phyloP scores from a whole-genome alignment of 2,329 filamentous ascomycete species.

The Fusarium illudens region DNA sequence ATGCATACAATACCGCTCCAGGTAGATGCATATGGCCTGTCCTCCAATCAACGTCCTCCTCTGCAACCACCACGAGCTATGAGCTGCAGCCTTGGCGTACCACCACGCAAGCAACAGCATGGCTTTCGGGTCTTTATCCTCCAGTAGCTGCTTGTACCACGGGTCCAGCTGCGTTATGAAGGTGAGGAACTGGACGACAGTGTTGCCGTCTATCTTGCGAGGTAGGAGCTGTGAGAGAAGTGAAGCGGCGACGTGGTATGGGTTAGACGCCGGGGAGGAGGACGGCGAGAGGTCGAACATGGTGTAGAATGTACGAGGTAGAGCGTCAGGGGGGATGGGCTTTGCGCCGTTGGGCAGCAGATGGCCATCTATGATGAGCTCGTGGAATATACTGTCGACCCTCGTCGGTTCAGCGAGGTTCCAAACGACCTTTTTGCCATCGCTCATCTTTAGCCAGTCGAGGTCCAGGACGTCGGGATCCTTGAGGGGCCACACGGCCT shows the following conservation, averaged over 20 bases:
- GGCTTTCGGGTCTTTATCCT: constrained; percentile 60
- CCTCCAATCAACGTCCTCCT: constrained; percentile 57
- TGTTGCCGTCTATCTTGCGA: constrained; percentile 49
- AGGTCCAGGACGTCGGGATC: constrained; percentile 54
- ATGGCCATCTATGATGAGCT: constrained; percentile 29
- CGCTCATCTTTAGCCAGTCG: constrained; percentile 65
- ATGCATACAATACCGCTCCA: constrained; percentile 38
- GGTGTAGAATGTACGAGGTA: constrained; percentile 46
- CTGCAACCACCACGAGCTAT: constrained; percentile 58
- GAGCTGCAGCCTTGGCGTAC: constrained; percentile 58
- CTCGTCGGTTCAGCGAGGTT: constrained; percentile 58
- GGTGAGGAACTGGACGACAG: constrained; percentile 54
- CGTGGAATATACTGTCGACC: constrained; percentile 57
- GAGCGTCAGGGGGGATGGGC: constrained; percentile 21
- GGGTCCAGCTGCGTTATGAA: constrained; percentile 57
- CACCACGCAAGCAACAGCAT: constrained; percentile 65
- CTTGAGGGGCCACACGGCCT: constrained; percentile 65
- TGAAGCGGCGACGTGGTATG: constrained; percentile 47
- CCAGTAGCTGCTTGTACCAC: constrained; percentile 55
- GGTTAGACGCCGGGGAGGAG: constrained; percentile 38
- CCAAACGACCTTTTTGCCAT: constrained; percentile 65
- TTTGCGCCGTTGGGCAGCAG: constrained; percentile 12
- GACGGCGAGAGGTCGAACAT: constrained; percentile 40
- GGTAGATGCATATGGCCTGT: constrained; percentile 56
- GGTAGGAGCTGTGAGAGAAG: constrained; percentile 51